Base-by-base conservation (phyloP, 257 asterid species). In the Solanum phureja region DNA sequence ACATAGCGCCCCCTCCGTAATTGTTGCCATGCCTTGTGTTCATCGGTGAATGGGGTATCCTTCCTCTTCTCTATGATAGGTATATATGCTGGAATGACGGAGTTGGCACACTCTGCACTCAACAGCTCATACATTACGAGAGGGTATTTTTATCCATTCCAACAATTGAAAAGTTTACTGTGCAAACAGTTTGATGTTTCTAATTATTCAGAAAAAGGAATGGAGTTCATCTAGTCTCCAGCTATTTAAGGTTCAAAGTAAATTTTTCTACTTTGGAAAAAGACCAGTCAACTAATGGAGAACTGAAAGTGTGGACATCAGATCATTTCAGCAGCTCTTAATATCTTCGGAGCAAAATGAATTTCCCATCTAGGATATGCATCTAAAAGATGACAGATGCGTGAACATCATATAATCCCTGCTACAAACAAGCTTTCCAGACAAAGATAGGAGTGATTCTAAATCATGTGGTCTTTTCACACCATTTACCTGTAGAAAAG, bases 1-100 rank as follows among this genome's bases (percentile, higher is more conserved):
- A 97, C 99, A 83, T 97, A 97, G 84, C 99, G 98, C 19, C 99
- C 99, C 87, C 99, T 93, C 9, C 99, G 98, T 62, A 97, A 89
- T 91, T 97, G 99, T 90, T 97, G 99, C 99, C 99, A 97, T 72
- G 91, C 95, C 92, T 95, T 97, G 89, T 95, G 95, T 44, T 83
- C 86, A 9, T 95, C 98, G 0, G 94, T 93, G 88, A 93, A 97
- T 72, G 96, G 98, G 6, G 79, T 92, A 89, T 95, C 99, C 90
- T 94, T 97, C 89, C 99, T 94, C 94, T 92, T 94, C 92, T 95
- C 95, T 89, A 95, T 88, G 88, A 95, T 95, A 46, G 99, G 98
- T 71, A 97, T 90, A 82, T 97, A 95, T 52, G 99, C 98, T 76
- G 99, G 98, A 87, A 97, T 92, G 87, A 95, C 99, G 24, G 98